Evolutionary conservation across 768 basidiomycete species (phyloP).

Genomic region (Lyophyllum semitale): DNA sequence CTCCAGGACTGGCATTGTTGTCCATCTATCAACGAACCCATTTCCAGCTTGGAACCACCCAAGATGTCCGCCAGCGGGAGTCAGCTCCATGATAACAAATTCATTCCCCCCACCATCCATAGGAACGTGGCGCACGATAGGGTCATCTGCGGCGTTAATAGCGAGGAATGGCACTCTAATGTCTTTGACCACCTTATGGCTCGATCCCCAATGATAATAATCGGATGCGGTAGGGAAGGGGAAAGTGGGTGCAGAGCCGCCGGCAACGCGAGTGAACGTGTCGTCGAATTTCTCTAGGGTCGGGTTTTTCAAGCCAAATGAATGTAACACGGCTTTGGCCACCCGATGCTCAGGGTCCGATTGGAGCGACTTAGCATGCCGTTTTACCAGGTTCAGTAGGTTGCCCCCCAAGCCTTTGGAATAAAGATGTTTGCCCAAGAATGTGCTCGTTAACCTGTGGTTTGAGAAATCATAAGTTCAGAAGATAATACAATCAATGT

Average conservation of each 20-base stretch:
- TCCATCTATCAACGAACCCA: slow-evolving; percentile 56
- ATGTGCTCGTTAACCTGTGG: slow-evolving; percentile 54
- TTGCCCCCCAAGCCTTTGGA: slow-evolving; percentile 81
- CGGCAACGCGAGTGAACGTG: slow-evolving; percentile 65
- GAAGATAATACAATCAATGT: slow-evolving; percentile 8
- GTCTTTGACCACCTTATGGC: slow-evolving; percentile 56
- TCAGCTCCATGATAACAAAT: slow-evolving; percentile 61
- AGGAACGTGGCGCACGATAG: slow-evolving; percentile 67
- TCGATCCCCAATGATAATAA: slow-evolving; percentile 57
- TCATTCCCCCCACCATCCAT: slow-evolving; percentile 53
- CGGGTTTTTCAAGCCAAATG: slow-evolving; percentile 50
- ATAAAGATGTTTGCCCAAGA: slow-evolving; percentile 65
- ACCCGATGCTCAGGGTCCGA: slow-evolving; percentile 53
- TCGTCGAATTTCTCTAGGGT: slow-evolving; percentile 63
- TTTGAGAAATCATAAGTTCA: slow-evolving; percentile 8
- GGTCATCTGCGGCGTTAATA: slow-evolving; percentile 78
- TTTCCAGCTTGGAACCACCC: slow-evolving; percentile 75
- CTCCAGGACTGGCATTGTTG: slow-evolving; percentile 70
- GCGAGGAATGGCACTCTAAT: slow-evolving; percentile 76
- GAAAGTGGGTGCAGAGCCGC: slow-evolving; percentile 62
- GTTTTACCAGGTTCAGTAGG: slow-evolving; percentile 56
- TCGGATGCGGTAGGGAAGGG: slow-evolving; percentile 47
- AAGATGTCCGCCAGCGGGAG: slow-evolving; percentile 71
- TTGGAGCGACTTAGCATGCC: slow-evolving; percentile 49
- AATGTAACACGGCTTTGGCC: slow-evolving; percentile 46